Evolutionary conservation across 352 stramenopile species (phyloP).

Genomic region (Pythium apleroticum): DNA sequence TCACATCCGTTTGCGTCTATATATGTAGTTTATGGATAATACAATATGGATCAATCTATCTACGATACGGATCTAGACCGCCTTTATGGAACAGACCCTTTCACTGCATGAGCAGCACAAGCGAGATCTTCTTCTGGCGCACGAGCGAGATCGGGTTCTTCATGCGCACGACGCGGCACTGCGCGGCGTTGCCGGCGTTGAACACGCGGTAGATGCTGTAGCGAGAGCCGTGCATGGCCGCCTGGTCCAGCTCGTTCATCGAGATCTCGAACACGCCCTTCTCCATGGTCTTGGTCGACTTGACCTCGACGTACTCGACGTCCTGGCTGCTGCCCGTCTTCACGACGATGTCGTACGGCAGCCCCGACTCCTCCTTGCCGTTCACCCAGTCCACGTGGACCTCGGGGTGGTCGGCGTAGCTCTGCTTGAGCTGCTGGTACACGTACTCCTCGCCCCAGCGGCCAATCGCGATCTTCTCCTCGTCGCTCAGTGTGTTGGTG

Average conservation of each 20-base stretch:
- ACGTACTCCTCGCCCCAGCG: conserved; percentile 85
- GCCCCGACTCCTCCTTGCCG: conserved; percentile 71
- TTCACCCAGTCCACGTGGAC: conserved; percentile 74
- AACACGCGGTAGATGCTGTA: conserved; percentile 89
- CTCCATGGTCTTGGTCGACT: conserved; percentile 85
- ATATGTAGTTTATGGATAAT: neutral
- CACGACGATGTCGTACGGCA: conserved; percentile 80
- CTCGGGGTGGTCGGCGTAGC: conserved; percentile 36
- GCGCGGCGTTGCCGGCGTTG: conserved; percentile 66
- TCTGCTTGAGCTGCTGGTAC: conserved; percentile 62
- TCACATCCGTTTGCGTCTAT: neutral
- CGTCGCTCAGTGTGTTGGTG: conserved; percentile 66
- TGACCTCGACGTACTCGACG: conserved; percentile 86
- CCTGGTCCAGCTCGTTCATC: conserved; percentile 87
- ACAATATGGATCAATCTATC: conserved; percentile 5
- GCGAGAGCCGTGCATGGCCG: conserved; percentile 66
- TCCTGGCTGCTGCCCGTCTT: conserved; percentile 37
- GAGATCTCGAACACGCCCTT: conserved; percentile 89
- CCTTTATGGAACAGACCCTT: neutral
- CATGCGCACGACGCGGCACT: conserved; percentile 79
- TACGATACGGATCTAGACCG: conserved; percentile 16
- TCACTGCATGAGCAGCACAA: conserved; percentile 81
- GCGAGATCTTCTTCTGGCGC: conserved; percentile 77
- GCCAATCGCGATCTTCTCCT: conserved; percentile 75
- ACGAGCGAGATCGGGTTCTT: conserved; percentile 83